Conservation (phyloP, 2,329 filamentous ascomycete species). For the Colletotrichum destructivum region DNA sequence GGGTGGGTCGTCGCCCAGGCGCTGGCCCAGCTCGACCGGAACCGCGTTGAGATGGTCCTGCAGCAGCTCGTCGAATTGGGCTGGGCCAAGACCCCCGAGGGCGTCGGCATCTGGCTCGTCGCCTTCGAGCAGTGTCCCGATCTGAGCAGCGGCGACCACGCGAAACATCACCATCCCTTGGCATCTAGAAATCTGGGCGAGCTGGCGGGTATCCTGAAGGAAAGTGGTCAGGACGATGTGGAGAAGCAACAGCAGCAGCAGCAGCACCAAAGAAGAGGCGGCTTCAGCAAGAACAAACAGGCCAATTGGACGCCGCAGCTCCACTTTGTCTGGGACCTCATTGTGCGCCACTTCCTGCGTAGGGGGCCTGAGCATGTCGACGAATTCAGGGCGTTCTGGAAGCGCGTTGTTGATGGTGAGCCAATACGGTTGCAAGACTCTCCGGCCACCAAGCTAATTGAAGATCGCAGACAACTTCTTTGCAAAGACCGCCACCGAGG, state of each 20-base stretch:
- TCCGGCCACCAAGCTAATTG: constrained; percentile 45
- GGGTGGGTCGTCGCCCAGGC: constrained; percentile 85
- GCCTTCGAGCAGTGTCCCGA: constrained; percentile 75
- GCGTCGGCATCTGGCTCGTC: constrained; percentile 89
- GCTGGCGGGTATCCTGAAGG: constrained; percentile 84
- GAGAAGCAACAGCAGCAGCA: constrained; percentile 51
- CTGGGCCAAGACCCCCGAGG: constrained; percentile 86
- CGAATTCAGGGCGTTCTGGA: constrained; percentile 86
- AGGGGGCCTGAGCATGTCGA: constrained; percentile 55
- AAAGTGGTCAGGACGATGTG: constrained; percentile 70
- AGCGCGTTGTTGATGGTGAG: constrained; percentile 87
- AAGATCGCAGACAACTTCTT: constrained; percentile 80
- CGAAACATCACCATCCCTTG: constrained; percentile 86
- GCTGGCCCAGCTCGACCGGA: constrained; percentile 70
- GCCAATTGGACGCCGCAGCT: constrained; percentile 85
- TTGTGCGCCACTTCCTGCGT: constrained; percentile 71
- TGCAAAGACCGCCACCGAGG: constrained; percentile 83
- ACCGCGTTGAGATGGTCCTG: constrained; percentile 67
- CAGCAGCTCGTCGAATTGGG: constrained; percentile 76
- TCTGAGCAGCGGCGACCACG: constrained; percentile 63
- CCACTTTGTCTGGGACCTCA: constrained; percentile 89
- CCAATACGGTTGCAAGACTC: constrained; percentile 37
- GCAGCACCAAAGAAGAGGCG: constrained; percentile 38
- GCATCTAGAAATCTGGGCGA: constrained; percentile 76
- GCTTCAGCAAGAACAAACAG: constrained; percentile 67